Conservation (phyloP, 257 asterid genomes). For the Jasminum sambac region DNA sequence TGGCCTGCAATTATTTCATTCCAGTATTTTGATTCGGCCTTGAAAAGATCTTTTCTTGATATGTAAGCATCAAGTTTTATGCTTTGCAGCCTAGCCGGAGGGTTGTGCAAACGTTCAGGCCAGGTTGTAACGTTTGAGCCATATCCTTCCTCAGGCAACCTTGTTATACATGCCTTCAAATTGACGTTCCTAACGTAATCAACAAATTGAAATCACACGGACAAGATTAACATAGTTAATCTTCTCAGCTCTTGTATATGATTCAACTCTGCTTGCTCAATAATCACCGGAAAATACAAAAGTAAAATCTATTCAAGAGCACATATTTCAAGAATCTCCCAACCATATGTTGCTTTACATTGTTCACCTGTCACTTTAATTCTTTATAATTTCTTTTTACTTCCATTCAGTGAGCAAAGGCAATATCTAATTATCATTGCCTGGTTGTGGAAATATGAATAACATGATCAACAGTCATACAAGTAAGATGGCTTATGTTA, state of each 20-base stretch:
- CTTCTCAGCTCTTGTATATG: slow-evolving; percentile 4
- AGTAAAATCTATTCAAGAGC: slow-evolving; percentile 9
- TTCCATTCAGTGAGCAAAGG: background rate
- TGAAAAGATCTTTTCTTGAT: slow-evolving; percentile 78
- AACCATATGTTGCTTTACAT: background rate
- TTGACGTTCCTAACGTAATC: slow-evolving; percentile 67
- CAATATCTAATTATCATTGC: background rate
- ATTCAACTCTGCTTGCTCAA: background rate
- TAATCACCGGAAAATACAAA: slow-evolving; percentile 12
- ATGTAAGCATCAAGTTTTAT: slow-evolving; percentile 71
- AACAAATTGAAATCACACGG: slow-evolving; percentile 21
- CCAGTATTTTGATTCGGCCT: slow-evolving; percentile 83
- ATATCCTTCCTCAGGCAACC: slow-evolving; percentile 77
- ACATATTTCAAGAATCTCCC: background rate
- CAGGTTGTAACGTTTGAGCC: slow-evolving; percentile 75
- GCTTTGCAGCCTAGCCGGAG: slow-evolving; percentile 93
- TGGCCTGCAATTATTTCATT: slow-evolving; percentile 66
- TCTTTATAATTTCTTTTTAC: background rate
- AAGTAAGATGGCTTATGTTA: background rate
- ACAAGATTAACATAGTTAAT: slow-evolving; percentile 6
- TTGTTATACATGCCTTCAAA: slow-evolving; percentile 77
- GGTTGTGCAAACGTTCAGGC: slow-evolving; percentile 84
- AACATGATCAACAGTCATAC: background rate
- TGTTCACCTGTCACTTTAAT: background rate
- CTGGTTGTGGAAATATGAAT: background rate